These are phyloP conservation scores for Microbotryum scabiosae DNA, from an alignment of 1,284 basidiomycete genomes.

Conservation along the genomic window DNA sequence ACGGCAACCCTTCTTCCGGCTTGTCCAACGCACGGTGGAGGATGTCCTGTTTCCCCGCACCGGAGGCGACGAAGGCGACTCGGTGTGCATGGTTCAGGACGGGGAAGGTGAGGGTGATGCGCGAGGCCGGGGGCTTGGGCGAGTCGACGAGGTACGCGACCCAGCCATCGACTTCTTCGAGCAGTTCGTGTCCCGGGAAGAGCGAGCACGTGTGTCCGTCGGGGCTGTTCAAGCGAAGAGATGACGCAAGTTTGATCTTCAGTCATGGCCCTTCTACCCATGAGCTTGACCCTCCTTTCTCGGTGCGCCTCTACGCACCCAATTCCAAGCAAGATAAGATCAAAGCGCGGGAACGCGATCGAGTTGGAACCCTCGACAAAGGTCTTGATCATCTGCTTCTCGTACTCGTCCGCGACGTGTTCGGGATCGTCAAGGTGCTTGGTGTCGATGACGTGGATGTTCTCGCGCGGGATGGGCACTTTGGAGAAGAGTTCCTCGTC, in stretches of 20 bases:
- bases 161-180: conserved; percentile 82
- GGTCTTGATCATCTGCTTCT: conserved; percentile 79
- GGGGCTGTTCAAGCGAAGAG: conserved; percentile 9
- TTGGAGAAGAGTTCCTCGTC: conserved; percentile 68
- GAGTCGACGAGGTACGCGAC: conserved; percentile 87
- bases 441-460: conserved; percentile 81
- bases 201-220: conserved; percentile 96
- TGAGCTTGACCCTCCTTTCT: neutral
- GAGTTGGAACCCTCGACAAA: conserved; percentile 76
- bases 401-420: conserved; percentile 58
- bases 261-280: neutral
- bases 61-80: conserved; percentile 72
- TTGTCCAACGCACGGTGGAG: conserved; percentile 67
- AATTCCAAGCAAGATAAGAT: conserved; percentile 86
- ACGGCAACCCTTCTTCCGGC: conserved; percentile 70
- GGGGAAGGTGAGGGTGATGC: conserved; percentile 84
- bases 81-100: conserved; percentile 79
- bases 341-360: conserved; percentile 88
- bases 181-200: conserved; percentile 82
- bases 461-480: conserved; percentile 64
- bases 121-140: conserved; percentile 82
- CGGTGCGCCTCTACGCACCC: conserved; percentile 43
- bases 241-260: neutral
- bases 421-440: conserved; percentile 51
- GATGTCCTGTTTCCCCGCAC: conserved; percentile 73